Base-by-base conservation (phyloP, 495 filamentous ascomycete genomes). In the Clavariopsis aquatica region DNA sequence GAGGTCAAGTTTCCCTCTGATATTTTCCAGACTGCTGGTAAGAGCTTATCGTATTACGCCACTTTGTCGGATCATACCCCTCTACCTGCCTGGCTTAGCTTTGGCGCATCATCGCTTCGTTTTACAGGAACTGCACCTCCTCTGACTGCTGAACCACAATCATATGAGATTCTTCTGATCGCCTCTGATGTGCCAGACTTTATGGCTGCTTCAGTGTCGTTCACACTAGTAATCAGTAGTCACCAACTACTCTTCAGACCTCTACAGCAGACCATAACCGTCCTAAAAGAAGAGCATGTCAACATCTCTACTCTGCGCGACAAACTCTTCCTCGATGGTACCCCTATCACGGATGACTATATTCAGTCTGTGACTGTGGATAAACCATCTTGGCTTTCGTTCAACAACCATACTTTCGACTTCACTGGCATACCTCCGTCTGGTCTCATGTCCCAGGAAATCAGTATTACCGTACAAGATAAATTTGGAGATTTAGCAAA, bases 41-140 rank as follows among this genome's bases (percentile, higher is more conserved):
- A 71, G 38, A 62, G 65, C 24, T 38, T 75, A 12, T 62, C 61
- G 36, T 96, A 92, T 74, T 94, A 96, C 71, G 89, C 91, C 23
- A 85, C 88, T 12, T 87, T 89, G 38, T 76, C 73, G 2, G 86
- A 92, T 63, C 90, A 93, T 69, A 87, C 88, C 7, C 92, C 93
- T 29, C 77, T 96, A 41, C 93, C 93, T 34, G 90, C 92, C 4
- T 96, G 92, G 93, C 82, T 96, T 43, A 78, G 74, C 12, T 96
- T 97, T 69, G 85, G 96, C 70, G 67, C 82, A 1, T 63, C 70
- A 1, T 76, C 66, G 7, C 80, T 96, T 29, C 80, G 81, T 12
- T 96, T 96, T 68, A 84, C 83, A 6, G 92, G 92, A n/a, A 83
- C 77, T 47, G 87, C 87, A 3, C 92, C 91, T 5, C 73, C 84